These are phyloP conservation scores for Hippophae gyantsensis DNA, from an alignment of 306 rosid species.

Conservation along the genomic window DNA sequence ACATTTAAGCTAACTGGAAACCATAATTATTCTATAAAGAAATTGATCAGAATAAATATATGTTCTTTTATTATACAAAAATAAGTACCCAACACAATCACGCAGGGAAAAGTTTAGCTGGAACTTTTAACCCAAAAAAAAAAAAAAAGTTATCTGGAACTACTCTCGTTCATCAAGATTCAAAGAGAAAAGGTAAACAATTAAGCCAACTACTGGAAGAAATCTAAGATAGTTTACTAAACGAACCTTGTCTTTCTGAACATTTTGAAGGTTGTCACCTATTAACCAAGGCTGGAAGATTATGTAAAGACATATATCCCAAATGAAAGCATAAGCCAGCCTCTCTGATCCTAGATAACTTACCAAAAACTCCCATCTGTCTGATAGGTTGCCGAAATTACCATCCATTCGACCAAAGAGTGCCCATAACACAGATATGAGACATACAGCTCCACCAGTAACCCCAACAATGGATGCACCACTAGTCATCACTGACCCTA, in stretches of 20 bases:
- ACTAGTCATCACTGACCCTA: constrained; percentile 53
- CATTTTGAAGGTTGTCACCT: constrained; percentile 68
- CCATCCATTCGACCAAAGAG: constrained; percentile 52
- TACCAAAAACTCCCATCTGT: constrained; percentile 67
- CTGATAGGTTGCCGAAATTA: constrained; percentile 55
- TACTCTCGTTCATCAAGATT: constrained; percentile 35
- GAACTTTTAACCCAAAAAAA: too few relatives aligned
- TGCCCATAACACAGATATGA: constrained; percentile 60
- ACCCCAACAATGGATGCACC: constrained; percentile 62
- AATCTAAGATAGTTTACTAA: constrained; percentile 53
- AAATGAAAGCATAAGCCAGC: constrained; percentile 84
- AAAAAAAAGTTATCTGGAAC: neutral
- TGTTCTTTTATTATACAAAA: too few relatives aligned
- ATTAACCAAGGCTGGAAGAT: constrained; percentile 92
- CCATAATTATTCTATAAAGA: too few relatives aligned
- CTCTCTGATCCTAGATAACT: constrained; percentile 74
- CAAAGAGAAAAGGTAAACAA: constrained; percentile 67
- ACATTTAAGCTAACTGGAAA: too few relatives aligned
- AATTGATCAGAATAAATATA: too few relatives aligned
- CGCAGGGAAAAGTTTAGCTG: neutral
- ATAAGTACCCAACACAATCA: too few relatives aligned
- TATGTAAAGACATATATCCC: constrained; percentile 75
- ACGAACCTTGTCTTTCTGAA: constrained; percentile 40
- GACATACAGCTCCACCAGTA: constrained; percentile 53
- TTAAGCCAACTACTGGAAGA: constrained; percentile 68